Evolutionary conservation across 2,329 filamentous ascomycete species (phyloP), one percentile per base, ranked within the genome.

Genomic region (Hypomyces rosellus): DNA sequence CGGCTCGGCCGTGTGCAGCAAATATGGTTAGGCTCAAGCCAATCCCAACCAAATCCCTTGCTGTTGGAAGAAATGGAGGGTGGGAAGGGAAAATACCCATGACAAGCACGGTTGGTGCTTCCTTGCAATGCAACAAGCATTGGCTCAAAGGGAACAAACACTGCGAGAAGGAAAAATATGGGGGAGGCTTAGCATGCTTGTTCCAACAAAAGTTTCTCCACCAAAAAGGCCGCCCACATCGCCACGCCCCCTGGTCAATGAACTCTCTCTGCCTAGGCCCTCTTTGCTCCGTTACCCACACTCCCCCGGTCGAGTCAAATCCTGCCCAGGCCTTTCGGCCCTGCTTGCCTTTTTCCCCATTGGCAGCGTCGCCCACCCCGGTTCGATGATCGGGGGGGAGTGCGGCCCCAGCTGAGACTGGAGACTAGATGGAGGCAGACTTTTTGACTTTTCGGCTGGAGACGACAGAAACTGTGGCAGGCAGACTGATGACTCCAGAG

Each of bases 381-480:
- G 49, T 41, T 43, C 52, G 49, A 52, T 46, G 52, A 51, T 54
- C 49, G 45, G 38, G 40, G 49, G 46, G 46, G 49, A 30, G 50
- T 47, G 52, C 45, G 46, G 48, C 46, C 46, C 52, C 49, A 54
- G 52, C 50, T 54, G 49, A 54, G 50, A 46, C 34, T 46, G 46
- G 20, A 44, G 18, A 15, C 13, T 20, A n/a, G 15, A 14, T 34
- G 12, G 20, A 34, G 41, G 30, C 14, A 30, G 41, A 33, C 20
- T 20, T 5, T n/a, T 15, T 44, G 41, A 25, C 41, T n/a, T 41
- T 12, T 41, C 11, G 38, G 38, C 16, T 41, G 25, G 25, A 30
- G 25, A 30, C 25, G 25, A 30, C 20, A n/a, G 37, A 12, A 40
- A 18, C 37, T 40, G 37, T 18, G 20, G 34, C 20, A n/a, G 13